Evolutionary conservation across 148 eudicot species (phyloP).

Genomic region (Chenopodium berlandieri): DNA sequence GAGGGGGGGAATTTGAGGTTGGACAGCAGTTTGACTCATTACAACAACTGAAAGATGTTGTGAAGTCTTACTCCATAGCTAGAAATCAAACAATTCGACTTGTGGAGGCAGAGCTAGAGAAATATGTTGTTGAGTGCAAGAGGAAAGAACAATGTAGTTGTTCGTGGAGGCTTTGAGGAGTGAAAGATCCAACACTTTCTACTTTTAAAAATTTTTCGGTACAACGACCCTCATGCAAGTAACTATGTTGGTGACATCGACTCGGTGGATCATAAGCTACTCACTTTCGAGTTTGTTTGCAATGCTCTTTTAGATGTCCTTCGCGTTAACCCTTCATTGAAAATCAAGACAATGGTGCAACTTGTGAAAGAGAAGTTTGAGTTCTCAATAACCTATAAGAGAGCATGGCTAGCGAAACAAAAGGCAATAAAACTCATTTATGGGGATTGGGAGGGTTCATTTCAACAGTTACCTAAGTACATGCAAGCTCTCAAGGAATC

Average conservation of each 20-base stretch:
- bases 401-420: too few species aligned
- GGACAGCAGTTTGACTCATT: background rate
- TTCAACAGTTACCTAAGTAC: too few species aligned
- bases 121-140: conserved; percentile 1
- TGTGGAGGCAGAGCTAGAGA: background rate
- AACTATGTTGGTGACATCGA: background rate
- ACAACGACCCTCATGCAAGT: background rate
- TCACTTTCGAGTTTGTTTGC: background rate
- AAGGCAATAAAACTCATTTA: background rate
- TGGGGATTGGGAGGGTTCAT: too few species aligned
- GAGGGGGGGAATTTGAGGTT: background rate
- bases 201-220: background rate
- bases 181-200: too few species aligned
- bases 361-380: background rate
- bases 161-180: background rate
- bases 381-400: background rate
- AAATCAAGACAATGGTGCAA: background rate
- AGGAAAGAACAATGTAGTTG: background rate
- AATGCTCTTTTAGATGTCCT: background rate
- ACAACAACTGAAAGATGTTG: background rate
- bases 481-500: too few species aligned
- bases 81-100: background rate
- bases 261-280: background rate
- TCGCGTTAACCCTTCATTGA: background rate
- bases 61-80: background rate